A percentile compares a stretch with the other conserved stretches of the same genome.
Evolutionary conservation across 768 basidiomycete species (phyloP).

Genomic region (Leccinum imitatum): DNA sequence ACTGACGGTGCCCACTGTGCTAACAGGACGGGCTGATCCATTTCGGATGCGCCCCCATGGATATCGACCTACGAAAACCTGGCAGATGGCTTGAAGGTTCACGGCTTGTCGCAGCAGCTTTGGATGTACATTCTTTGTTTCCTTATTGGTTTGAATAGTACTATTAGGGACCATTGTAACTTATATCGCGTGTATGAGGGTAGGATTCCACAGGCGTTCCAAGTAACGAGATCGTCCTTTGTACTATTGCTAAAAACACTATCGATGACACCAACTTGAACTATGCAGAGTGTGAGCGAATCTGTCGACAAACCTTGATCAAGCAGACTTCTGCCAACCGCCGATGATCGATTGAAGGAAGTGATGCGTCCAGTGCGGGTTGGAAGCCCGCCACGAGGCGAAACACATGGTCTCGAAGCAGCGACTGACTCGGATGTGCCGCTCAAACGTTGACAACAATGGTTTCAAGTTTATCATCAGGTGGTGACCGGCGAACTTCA

Average conservation of each 20-base stretch:
- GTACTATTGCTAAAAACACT: not conserved
- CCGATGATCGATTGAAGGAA: too few relatives aligned
- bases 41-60: conserved; percentile 14
- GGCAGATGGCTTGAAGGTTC: not conserved
- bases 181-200: not conserved
- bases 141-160: not conserved
- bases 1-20: not conserved
- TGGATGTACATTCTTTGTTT: not conserved
- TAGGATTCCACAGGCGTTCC: not conserved
- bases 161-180: not conserved
- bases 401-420: too few relatives aligned
- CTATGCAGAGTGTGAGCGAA: too few relatives aligned
- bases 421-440: too few relatives aligned
- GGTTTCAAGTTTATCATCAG: too few relatives aligned
- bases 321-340: too few relatives aligned
- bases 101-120: not conserved
- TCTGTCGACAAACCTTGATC: too few relatives aligned
- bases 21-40: conserved; percentile 10
- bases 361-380: too few relatives aligned
- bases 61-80: not conserved
- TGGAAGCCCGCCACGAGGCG: too few relatives aligned
- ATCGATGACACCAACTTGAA: too few relatives aligned
- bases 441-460: too few relatives aligned
- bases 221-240: not conserved
- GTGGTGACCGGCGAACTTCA: too few relatives aligned